These are phyloP conservation scores for Heimioporus sp. DNA, from an alignment of 768 basidiomycete species.

Conservation along the genomic window DNA sequence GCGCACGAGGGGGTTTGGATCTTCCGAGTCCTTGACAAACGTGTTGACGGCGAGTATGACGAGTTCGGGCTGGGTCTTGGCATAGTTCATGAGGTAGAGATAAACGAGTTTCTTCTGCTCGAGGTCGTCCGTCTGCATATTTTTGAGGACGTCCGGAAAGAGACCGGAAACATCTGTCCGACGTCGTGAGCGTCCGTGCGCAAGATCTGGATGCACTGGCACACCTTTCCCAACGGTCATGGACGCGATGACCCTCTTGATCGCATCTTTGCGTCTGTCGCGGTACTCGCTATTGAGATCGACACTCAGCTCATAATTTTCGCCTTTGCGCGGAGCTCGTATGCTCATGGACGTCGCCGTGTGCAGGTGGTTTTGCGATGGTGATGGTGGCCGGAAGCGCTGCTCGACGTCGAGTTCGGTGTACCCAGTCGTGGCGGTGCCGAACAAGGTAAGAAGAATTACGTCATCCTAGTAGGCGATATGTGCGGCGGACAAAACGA, in stretches of 20 bases:
- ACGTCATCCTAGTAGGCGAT: no score
- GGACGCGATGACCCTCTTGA: conserved; percentile 95
- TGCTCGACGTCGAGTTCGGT: no score
- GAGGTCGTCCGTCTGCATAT: conserved; percentile 99
- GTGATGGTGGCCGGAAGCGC: no score
- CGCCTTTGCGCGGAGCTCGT: conserved; percentile 72
- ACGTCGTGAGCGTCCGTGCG: conserved; percentile 4
- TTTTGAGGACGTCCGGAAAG: conserved; percentile 98
- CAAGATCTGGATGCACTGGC: conserved; percentile 14
- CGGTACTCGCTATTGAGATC: conserved; percentile 97
- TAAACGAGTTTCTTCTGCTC: conserved; percentile 99
- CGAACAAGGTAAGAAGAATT: not conserved
- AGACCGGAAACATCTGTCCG: conserved; percentile 81
- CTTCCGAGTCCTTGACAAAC: conserved; percentile 96
- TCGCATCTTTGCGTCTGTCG: conserved; percentile 96
- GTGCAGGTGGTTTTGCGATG: no score
- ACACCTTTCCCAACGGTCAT: conserved; percentile 99
- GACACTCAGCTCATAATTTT: conserved; percentile 95
- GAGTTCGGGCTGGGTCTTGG: conserved; percentile 97
- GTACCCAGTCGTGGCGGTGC: no score
- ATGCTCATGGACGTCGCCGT: conserved; percentile 35
- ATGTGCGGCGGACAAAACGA: no score
- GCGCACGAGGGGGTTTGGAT: conserved; percentile 93
- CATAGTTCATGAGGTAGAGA: conserved; percentile 98
- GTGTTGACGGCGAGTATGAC: conserved; percentile 99